Base-by-base conservation (phyloP, 768 basidiomycete genomes). In the Stropharia rugosoannulata region DNA sequence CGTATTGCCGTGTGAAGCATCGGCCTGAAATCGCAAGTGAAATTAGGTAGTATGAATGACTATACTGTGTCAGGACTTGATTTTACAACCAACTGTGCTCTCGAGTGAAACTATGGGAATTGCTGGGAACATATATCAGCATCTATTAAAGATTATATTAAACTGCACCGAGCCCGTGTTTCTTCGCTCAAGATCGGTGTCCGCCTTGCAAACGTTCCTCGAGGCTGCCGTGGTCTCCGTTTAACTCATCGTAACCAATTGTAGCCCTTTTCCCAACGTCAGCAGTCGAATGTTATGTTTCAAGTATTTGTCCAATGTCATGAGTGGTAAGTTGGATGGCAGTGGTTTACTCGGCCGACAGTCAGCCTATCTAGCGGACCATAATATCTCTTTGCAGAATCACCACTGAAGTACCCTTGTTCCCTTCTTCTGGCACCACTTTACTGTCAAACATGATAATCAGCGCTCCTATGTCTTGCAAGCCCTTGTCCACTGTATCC, bases 221-320 rank as follows among this genome's bases (percentile, higher is more conserved):
- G 47, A 52, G 51, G 41, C 51, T 63, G 56, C 9, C 29, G 29
- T 52, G 16, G 16, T 35, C 46, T 18, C 47, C 49, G 46, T 65
- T 62, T 57, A 45, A 54, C 51, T 64, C 63, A 42, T 53, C 52
- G 15, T 52, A 42, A 43, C 54, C 56, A 64, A 63, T 59, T 37
- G 46, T 49, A 37, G 36, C 6, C 7, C 29, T 25, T 35, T 41
- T 39, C 47, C 15, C 25, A 32, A 32, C 5, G 29, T 32, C 29
- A 32, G 29, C 29, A 32, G 29, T 32, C 29, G 29, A 32, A 32
- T 32, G 29, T 32, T 32, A 1, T 32, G 29, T 32, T 32, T 32
- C 29, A 32, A 32, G 29, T 32, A 3, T 32, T 32, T 32, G 29
- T 32, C 29, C 29, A 32, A 22, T 32, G 29, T 7, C 29, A 32